Conservation (phyloP, 495 filamentous ascomycete species). For the Glarea lozoyensis region DNA sequence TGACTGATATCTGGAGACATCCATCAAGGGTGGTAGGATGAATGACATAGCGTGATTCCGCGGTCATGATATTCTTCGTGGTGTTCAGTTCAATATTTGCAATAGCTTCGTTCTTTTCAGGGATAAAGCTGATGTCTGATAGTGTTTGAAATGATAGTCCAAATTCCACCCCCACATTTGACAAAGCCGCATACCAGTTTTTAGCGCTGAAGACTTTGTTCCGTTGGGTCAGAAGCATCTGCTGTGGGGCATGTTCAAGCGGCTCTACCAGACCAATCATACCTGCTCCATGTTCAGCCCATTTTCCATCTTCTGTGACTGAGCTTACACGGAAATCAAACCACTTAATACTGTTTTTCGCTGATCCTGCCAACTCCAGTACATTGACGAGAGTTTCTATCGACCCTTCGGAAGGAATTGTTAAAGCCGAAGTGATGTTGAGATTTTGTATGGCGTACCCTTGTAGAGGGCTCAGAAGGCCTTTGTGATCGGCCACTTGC, state of each 20-base stretch:
- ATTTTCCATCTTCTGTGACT: not conserved
- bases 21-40: conserved; percentile 31
- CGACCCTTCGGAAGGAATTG: conserved; percentile 21
- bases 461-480: not conserved
- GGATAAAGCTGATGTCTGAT: not conserved
- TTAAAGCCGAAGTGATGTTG: conserved; percentile 25
- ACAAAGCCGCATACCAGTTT: not conserved
- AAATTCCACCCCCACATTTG: not conserved
- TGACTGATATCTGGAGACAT: conserved; percentile 23
- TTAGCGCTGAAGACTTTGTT: not conserved
- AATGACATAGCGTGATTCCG: conserved; percentile 30
- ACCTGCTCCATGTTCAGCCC: not conserved
- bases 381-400: conserved; percentile 19
- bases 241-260: not conserved
- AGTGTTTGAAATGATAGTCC: not conserved
- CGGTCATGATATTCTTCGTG: conserved; percentile 1
- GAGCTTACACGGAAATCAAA: not conserved
- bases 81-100: not conserved
- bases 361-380: conserved; percentile 15
- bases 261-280: not conserved
- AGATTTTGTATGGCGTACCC: not conserved
- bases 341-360: not conserved
- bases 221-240: not conserved
- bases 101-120: not conserved
- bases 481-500: conserved; percentile 9